A percentile compares a stretch with the other conserved stretches of the same genome.
phyloP scores from a whole-genome alignment of 345 rosid species.

The Eucalyptus guilfoylei region DNA sequence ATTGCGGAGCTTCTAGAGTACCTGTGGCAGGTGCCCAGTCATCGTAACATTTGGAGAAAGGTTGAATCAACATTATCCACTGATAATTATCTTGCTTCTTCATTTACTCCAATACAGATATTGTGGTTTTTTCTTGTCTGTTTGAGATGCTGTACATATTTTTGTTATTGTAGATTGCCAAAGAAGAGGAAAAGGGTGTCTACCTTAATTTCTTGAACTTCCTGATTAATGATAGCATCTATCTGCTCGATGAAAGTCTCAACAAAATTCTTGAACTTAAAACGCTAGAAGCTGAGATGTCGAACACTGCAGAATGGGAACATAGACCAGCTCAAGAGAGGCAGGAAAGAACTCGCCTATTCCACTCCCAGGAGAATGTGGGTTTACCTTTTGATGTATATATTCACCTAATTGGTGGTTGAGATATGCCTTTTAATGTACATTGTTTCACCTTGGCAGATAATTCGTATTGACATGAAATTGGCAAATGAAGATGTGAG shows the following conservation, averaged over 20 bases:
- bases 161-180: conserved; percentile 68
- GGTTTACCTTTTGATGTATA: background rate
- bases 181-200: conserved; percentile 98
- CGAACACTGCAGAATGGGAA: conserved; percentile 89
- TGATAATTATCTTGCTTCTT: background rate
- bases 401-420: background rate
- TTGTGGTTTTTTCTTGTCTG: background rate
- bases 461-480: conserved; percentile 91
- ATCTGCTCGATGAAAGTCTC: conserved; percentile 96
- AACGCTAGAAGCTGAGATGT: conserved; percentile 95
- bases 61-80: conserved; percentile 18
- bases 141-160: background rate
- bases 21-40: conserved; percentile 99
- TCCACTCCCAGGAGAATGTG: conserved; percentile 95
- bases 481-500: conserved; percentile 97
- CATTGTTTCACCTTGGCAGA: conserved; percentile 28
- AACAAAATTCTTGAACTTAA: conserved; percentile 95
- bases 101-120: background rate
- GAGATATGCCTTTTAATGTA: background rate
- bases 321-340: conserved; percentile 89
- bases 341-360: conserved; percentile 88
- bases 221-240: conserved; percentile 94
- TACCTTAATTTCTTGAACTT: conserved; percentile 97
- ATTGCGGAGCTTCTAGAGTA: conserved; percentile 97
- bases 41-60: conserved; percentile 95